Percentiles rank a stretch among this genome's conserved stretches.
Evolutionary conservation across 2,329 filamentous ascomycete species (phyloP).

Genomic region (Paramyrothecium sp.): DNA sequence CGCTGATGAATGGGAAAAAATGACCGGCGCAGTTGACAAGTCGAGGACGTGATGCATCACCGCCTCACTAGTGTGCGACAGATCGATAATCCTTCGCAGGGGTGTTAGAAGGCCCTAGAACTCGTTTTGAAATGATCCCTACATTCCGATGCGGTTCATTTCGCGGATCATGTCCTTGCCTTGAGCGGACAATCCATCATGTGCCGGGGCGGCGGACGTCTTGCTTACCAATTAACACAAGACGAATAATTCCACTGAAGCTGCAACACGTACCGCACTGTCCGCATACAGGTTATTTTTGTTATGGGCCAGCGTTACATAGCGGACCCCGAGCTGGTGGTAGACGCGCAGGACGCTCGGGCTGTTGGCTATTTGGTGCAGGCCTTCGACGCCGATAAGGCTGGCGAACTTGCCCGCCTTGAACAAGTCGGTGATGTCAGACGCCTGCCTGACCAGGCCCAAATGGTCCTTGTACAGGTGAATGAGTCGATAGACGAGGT

Average conservation of each 20-base stretch:
- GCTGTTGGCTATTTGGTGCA: conserved; percentile 86
- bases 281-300: conserved; percentile 10
- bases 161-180: conserved; percentile 9
- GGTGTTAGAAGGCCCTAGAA: too few species aligned
- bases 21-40: conserved; percentile 62
- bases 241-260: too few species aligned
- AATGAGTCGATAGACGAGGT: conserved; percentile 61
- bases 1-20: conserved; percentile 65
- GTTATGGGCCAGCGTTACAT: conserved; percentile 82
- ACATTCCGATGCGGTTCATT: conserved; percentile 14
- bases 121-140: neutral
- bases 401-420: conserved; percentile 62
- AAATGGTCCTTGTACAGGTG: conserved; percentile 64
- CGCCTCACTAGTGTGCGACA: conserved; percentile 56
- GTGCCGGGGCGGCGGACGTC: neutral
- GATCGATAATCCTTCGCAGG: conserved; percentile 60
- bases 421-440: conserved; percentile 58
- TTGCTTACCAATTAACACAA: neutral
- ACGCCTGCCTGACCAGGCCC: conserved; percentile 56
- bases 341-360: conserved; percentile 69
- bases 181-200: conserved; percentile 6
- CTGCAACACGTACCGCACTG: conserved; percentile 2
- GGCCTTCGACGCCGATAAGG: conserved; percentile 73
- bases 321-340: conserved; percentile 73
- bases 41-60: conserved; percentile 6